phyloP scores from a whole-genome alignment of 805 yeast genomes.

The Ogataea angusta region DNA sequence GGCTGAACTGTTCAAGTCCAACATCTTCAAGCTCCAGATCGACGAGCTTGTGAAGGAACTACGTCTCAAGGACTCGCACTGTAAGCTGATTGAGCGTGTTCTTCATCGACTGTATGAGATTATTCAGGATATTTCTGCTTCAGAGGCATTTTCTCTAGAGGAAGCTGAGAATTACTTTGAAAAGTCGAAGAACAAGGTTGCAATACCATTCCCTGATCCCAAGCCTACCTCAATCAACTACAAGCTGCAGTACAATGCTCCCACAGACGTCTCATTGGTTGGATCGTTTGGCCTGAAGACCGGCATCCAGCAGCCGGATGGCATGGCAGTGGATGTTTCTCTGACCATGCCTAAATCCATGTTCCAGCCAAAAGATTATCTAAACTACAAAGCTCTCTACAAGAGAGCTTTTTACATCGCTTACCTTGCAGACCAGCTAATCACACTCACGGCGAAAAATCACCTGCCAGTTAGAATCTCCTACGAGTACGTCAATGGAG shows the following conservation, averaged over 20 bases:
- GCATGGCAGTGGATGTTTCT: slow-evolving; percentile 71
- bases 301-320: slow-evolving; percentile 59
- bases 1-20: slow-evolving; percentile 90
- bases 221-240: slow-evolving; percentile 70
- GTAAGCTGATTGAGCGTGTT: slow-evolving; percentile 65
- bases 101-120: slow-evolving; percentile 69
- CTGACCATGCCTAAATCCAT: slow-evolving; percentile 75
- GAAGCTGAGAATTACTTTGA: slow-evolving; percentile 58
- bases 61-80: slow-evolving; percentile 65
- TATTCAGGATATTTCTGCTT: slow-evolving; percentile 61
- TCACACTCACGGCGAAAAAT: slow-evolving; percentile 48
- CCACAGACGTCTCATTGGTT: slow-evolving; percentile 71
- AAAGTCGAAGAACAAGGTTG: slow-evolving; percentile 42
- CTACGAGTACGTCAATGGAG: slow-evolving; percentile 73
- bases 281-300: slow-evolving; percentile 91
- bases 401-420: slow-evolving; percentile 88
- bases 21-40: slow-evolving; percentile 91
- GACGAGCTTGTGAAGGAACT: slow-evolving; percentile 87
- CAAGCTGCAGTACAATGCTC: slow-evolving; percentile 64
- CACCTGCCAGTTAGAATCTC: slow-evolving; percentile 57
- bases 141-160: slow-evolving; percentile 47
- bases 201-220: slow-evolving; percentile 88
- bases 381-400: slow-evolving; percentile 86
- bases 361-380: slow-evolving; percentile 82
- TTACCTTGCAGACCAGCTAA: slow-evolving; percentile 64